Evolutionary conservation across 345 rosid species (phyloP), one percentile per base, ranked within the genome.

Genomic region (Salix caprea): DNA sequence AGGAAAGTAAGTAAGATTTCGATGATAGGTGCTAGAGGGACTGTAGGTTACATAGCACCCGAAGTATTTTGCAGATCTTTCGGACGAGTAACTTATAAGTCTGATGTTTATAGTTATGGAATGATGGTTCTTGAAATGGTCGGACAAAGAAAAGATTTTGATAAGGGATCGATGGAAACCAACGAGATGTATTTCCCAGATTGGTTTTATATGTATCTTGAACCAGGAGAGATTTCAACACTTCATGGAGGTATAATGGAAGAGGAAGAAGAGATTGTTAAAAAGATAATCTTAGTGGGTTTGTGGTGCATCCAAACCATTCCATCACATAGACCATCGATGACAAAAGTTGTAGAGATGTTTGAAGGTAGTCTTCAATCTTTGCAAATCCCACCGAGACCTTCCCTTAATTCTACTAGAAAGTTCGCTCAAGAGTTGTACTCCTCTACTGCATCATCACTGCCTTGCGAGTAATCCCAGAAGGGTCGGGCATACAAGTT

Each of bases 231-330:
- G 19, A 36, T 54, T 67, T 58, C n/a, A 0, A 1, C 4, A 5
- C 19, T 39, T 26, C 5, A 61, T 13, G 71, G n/a, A 32, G 42
- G 60, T n/a, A 7, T 30, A 4, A 75, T 30, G n/a, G 72, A 50
- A 6, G 77, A 72, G 24, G 77, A 75, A 39, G 71, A 75, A 21
- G 77, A 67, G 39, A 67, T 16, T 6, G 61, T 69, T 2, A 46
- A 39, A 54, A 82, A 67, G 26, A 60, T 75, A 74, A 54, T 37
- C 1, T 23, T 82, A 10, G 71, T 78, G 46, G 71, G 82, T 2
- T 62, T 78, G 21, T 78, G 79, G 85, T 82, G 85, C 71, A 82
- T 82, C 16, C 79, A 71, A 42, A 61, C 68, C 18, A 75, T 30
- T 50, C 82, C 82, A 7, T 71, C 32, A 2, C 76, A 67, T 28